Base-by-base conservation (phyloP, 169 alveolate species). In the Plasmodium adleri region DNA sequence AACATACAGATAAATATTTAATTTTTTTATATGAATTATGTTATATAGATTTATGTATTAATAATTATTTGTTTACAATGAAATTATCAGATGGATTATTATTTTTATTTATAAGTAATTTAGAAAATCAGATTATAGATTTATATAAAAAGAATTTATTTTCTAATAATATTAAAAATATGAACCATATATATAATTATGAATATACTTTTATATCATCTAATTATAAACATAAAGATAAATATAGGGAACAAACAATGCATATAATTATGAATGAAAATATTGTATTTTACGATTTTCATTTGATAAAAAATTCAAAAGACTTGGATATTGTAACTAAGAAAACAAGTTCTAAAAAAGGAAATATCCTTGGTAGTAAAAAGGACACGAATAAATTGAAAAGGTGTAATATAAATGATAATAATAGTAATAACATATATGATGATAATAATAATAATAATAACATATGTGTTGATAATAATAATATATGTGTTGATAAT, bases 171-270 rank as follows among this genome's bases (percentile, higher is more conserved):
- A 28, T 32, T 5, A 28, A 28, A 24, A 54, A n/a, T 5, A 54
- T 43, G n/a, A 80, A 45, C n/a, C 9, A 26, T 9, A 83, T 3
- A 3, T 83, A 83, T n/a, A 83, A 67, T 39, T 83, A 67, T 22
- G 83, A 83, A 1, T 83, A 68, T 22, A n/a, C 70, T 9, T 83
- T 83, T 26, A 83, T 83, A 39, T 83, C 91, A 6, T 83, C 91
- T 1, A 83, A 70, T 24, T 83, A 83, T 58, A 83, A 83, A 39
- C 28, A 59, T n/a, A 68, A 54, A 45, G 85, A 83, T 13, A 83
- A 72, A 43, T 39, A 39, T 39, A 39, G 47, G 47, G 47, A 39
- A 5, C 68, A 24, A 26, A 83, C 80, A 1, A 54, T 58, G 8
- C 91, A 83, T 50, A 83, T 83, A 5, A 68, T 83, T 39, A 62